Evolutionary conservation across 2,329 filamentous ascomycete genomes (phyloP).

Genomic region (Trichothecium roseum): DNA sequence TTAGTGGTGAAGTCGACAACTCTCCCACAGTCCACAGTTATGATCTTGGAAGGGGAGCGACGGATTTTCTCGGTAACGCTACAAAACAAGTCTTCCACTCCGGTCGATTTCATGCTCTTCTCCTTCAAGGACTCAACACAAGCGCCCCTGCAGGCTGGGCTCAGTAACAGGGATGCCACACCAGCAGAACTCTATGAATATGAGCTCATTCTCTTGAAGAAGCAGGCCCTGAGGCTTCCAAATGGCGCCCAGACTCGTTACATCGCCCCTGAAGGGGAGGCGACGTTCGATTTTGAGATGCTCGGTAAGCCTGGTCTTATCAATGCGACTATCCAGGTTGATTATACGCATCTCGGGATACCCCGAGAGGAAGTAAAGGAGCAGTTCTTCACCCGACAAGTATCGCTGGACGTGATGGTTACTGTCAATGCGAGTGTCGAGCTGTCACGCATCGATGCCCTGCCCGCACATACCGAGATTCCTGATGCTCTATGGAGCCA

Average conservation of each 20-base stretch:
- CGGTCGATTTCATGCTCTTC: slow-evolving; percentile 76
- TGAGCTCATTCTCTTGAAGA: slow-evolving; percentile 66
- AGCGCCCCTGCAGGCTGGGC: slow-evolving; percentile 60
- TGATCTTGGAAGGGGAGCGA: slow-evolving; percentile 86
- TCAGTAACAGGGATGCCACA: slow-evolving; percentile 66
- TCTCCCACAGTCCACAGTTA: slow-evolving; percentile 73
- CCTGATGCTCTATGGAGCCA: slow-evolving; percentile 49
- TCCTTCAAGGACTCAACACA: slow-evolving; percentile 87
- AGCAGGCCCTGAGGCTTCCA: slow-evolving; percentile 54
- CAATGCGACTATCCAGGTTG: slow-evolving; percentile 67
- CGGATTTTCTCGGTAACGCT: slow-evolving; percentile 69
- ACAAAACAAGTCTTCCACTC: slow-evolving; percentile 65
- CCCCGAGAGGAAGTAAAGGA: slow-evolving; percentile 56
- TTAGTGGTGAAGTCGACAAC: slow-evolving; percentile 67
- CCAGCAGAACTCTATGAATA: slow-evolving; percentile 77
- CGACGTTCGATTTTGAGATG: slow-evolving; percentile 73
- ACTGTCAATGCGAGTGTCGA: slow-evolving; percentile 91
- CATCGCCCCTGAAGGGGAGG: slow-evolving; percentile 57
- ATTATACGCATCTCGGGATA: slow-evolving; percentile 74
- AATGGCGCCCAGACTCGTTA: slow-evolving; percentile 41
- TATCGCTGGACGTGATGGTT: slow-evolving; percentile 70
- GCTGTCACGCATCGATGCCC: slow-evolving; percentile 65
- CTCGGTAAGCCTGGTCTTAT: slow-evolving; percentile 79
- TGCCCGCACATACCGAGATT: slow-evolving; percentile 61
- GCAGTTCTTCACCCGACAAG: slow-evolving; percentile 74